Conservation (phyloP, 176 grass and related monocot species). For the Oryza meyeriana region DNA sequence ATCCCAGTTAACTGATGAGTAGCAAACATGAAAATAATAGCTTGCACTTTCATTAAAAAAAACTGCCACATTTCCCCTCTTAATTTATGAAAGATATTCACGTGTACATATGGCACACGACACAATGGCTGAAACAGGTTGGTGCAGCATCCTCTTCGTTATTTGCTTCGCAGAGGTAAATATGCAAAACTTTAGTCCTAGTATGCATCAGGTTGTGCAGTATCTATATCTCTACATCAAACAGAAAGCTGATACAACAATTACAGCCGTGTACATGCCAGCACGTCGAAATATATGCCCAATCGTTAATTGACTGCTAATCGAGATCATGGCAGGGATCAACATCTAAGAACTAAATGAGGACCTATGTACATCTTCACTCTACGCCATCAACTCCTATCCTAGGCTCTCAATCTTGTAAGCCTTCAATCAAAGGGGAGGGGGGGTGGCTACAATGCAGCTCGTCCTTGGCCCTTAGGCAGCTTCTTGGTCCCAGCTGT, state of each 20-base stretch:
- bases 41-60: too few relatives aligned
- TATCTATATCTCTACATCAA: not conserved
- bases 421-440: not conserved
- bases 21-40: too few relatives aligned
- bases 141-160: not conserved
- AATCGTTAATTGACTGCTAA: not conserved
- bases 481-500: conserved; percentile 81
- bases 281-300: conserved; percentile 17
- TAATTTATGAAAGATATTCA: too few relatives aligned
- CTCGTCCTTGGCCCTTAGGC: conserved; percentile 60
- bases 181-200: not conserved
- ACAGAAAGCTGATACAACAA: not conserved
- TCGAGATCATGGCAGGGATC: not conserved
- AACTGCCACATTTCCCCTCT: too few relatives aligned
- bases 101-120: too few relatives aligned
- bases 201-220: not conserved
- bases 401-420: not conserved
- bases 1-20: too few relatives aligned
- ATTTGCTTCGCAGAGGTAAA: not conserved
- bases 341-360: not conserved
- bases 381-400: not conserved
- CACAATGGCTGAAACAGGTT: not conserved
- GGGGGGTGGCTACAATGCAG: conserved; percentile 42
- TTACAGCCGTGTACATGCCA: not conserved
- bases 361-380: conserved; percentile 19